A percentile compares a stretch with the other conserved stretches of the same genome.
Evolutionary conservation across 768 basidiomycete species (phyloP).

Genomic region (Suillus hirtellus): DNA sequence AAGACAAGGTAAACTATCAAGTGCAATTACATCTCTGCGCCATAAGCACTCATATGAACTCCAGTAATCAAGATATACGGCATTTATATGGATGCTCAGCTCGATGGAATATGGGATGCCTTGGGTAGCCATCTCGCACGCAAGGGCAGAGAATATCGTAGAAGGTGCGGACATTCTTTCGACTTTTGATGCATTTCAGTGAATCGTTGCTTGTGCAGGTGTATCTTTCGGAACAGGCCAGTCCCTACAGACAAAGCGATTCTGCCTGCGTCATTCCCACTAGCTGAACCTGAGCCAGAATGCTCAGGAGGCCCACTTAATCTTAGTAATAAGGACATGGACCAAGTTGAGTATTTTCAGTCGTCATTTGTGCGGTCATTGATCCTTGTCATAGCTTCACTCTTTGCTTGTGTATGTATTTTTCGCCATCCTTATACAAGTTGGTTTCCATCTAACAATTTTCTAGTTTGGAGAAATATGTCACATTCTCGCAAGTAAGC

Average conservation of each 20-base stretch:
- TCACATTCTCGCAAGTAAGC: slow-evolving; percentile 4
- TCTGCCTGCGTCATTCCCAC: slow-evolving; percentile 52
- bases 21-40: background rate
- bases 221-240: slow-evolving; percentile 42
- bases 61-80: slow-evolving; percentile 51
- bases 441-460: slow-evolving; percentile 41
- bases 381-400: slow-evolving; percentile 45
- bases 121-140: slow-evolving; percentile 42
- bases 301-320: slow-evolving; percentile 26
- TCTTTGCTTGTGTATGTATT: slow-evolving; percentile 56
- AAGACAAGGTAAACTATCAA: slow-evolving; percentile 34
- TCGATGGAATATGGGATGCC: slow-evolving; percentile 48
- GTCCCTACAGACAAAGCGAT: slow-evolving; percentile 42
- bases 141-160: slow-evolving; percentile 53
- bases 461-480: slow-evolving; percentile 37
- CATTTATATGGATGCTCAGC: slow-evolving; percentile 48
- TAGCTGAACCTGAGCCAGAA: slow-evolving; percentile 25
- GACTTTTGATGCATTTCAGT: background rate
- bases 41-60: background rate
- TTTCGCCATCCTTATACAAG: background rate
- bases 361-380: background rate
- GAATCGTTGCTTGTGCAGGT: slow-evolving; percentile 35
- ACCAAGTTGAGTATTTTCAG: slow-evolving; percentile 39
- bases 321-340: slow-evolving; percentile 46
- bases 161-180: slow-evolving; percentile 37